Evolutionary conservation across 2,329 filamentous ascomycete species (phyloP), one percentile per base, ranked within the genome.

Genomic region (Canariomyces notabilis): DNA sequence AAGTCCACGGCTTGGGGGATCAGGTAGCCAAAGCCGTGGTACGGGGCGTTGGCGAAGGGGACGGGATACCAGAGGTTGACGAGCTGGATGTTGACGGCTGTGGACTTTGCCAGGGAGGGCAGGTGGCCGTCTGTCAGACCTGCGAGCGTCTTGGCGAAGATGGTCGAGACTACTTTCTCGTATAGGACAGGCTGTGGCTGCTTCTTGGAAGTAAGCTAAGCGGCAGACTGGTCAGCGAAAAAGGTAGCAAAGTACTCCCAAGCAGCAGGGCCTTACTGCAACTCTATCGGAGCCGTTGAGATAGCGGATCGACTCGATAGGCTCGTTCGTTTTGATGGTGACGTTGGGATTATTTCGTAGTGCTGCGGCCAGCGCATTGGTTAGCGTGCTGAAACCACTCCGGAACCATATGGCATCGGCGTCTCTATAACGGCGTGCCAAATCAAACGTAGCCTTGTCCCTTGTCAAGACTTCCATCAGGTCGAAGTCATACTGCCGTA

Each of bases 1-100:
- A 50, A 50, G 19, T 55, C 48, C 19, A 62, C 54, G 14, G 82
- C 82, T 49, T 82, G 80, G 2, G 93, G 91, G 49, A 98, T 86
- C 5, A 98, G 79, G 65, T 97, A 97, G 54, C 93, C 93, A 62
- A 97, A 94, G 15, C 90, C 93, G 22, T 73, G 68, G 46, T 81
- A 71, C 12, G 79, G 77, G 2, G 57, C 51, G 39, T 87, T 73
- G 29, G 95, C 68, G 47, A 78, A 61, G 6, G 82, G 74, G 35
- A 80, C 73, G 1, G 75, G 71, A 64, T 85, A 98, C 75, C 85
- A 96, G 38, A 98, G 74, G 67, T 95, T 96, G 51, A 98, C 85
- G 2, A 90, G 87, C 82, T 90, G 90, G 56, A 96, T 89, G 23
- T 83, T 90, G 22, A 91, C 85, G 29, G 83, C 79, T 43, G 79